Evolutionary conservation across 805 yeast species (phyloP).

Genomic region (Ascoidea asiatica): DNA sequence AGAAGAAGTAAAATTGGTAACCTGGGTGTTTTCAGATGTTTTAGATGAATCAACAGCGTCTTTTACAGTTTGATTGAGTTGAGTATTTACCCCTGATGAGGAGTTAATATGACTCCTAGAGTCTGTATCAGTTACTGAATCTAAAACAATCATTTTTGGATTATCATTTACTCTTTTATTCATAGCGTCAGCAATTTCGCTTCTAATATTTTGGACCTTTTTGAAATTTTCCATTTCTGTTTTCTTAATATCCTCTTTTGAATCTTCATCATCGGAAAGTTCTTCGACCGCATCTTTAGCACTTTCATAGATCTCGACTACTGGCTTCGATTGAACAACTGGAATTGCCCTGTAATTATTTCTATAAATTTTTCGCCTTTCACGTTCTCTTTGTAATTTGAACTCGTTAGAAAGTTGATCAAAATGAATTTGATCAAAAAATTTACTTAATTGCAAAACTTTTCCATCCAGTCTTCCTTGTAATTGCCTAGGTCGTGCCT

Average conservation of each 20-base stretch:
- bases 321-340: constrained; percentile 64
- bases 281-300: constrained; percentile 79
- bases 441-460: constrained; percentile 9
- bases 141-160: no score
- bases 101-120: neutral
- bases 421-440: constrained; percentile 53
- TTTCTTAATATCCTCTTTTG: neutral
- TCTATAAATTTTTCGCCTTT: constrained; percentile 46
- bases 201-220: neutral
- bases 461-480: neutral
- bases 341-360: constrained; percentile 58
- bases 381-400: constrained; percentile 73
- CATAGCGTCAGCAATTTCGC: neutral
- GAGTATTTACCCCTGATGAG: neutral
- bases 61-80: neutral
- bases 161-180: neutral
- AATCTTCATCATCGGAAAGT: constrained; percentile 19
- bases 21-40: neutral
- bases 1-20: no score
- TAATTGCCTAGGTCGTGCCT: neutral
- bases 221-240: neutral
- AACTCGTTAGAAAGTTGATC: constrained; percentile 77
- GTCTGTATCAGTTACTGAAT: neutral
- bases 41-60: neutral
- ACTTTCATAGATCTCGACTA: constrained; percentile 80